These are phyloP conservation scores for Orychophragmus violaceus DNA, from an alignment of 345 rosid species.

Conservation along the genomic window DNA sequence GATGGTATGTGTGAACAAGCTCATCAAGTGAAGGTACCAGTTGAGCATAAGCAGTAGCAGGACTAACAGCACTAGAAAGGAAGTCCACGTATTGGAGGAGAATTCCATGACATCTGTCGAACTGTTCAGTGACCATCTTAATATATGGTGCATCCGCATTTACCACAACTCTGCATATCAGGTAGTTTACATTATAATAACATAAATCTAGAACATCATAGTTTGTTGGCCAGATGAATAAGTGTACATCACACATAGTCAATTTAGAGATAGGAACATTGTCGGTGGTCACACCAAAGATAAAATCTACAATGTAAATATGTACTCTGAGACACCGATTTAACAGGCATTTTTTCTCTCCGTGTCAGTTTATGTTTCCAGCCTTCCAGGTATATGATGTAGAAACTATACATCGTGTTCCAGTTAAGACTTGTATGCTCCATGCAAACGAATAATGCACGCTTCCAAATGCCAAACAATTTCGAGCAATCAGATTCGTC, in stretches of 20 bases:
- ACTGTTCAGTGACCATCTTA: conserved; percentile 99
- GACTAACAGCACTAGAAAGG: conserved; percentile 75
- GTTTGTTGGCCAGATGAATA: not conserved
- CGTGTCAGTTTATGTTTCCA: not conserved
- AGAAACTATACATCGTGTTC: not conserved
- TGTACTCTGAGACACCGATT: not conserved
- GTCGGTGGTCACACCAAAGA: conserved; percentile 3
- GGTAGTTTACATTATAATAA: conserved; percentile 6
- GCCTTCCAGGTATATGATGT: conserved; percentile 6
- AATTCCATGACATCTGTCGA: conserved; percentile 97
- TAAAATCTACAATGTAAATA: conserved; percentile 7
- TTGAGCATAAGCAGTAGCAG: conserved; percentile 68
- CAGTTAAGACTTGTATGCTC: conserved; percentile 5
- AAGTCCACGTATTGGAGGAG: conserved; percentile 98
- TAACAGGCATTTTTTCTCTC: conserved; percentile 1
- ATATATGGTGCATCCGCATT: conserved; percentile 92
- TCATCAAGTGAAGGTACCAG: conserved; percentile 83
- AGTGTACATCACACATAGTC: not conserved
- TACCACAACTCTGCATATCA: conserved; percentile 75
- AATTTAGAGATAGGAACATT: conserved; percentile 7
- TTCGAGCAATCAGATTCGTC: not conserved
- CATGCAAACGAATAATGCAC: conserved; percentile 12
- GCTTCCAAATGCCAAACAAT: conserved; percentile 7
- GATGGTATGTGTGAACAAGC: conserved; percentile 84
- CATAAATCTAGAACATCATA: not conserved